A percentile compares a stretch with the other conserved stretches of the same genome.
Conservation (phyloP, 805 yeast species). For the Saturnispora bothae region DNA sequence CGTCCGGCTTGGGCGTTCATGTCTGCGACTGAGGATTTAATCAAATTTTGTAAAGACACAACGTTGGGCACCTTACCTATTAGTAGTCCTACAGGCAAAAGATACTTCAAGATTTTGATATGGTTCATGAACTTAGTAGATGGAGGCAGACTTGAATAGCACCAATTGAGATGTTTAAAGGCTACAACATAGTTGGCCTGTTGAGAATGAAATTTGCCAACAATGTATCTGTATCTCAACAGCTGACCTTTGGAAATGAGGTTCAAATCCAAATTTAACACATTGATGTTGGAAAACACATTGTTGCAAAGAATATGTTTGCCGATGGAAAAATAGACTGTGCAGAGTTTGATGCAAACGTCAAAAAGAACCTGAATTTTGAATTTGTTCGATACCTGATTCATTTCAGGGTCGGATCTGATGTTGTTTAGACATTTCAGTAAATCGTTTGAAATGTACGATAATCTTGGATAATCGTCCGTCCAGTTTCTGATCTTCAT, state of each 20-base stretch:
- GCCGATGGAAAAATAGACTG: slow-evolving; percentile 39
- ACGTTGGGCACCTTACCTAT: slow-evolving; percentile 42
- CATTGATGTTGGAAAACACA: slow-evolving; percentile 50
- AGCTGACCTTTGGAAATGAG: slow-evolving; percentile 35
- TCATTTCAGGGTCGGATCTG: slow-evolving; percentile 34
- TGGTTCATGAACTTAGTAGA: slow-evolving; percentile 23
- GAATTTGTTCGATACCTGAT: slow-evolving; percentile 21
- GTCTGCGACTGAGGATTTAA: slow-evolving; percentile 10
- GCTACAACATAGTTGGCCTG: slow-evolving; percentile 41
- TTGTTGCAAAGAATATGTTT: slow-evolving; percentile 52
- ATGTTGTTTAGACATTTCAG: slow-evolving; percentile 41
- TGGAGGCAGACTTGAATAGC: slow-evolving; percentile 28
- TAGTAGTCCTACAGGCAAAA: slow-evolving; percentile 42
- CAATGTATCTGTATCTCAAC: slow-evolving; percentile 41
- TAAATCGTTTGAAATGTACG: slow-evolving; percentile 37
- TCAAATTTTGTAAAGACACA: slow-evolving; percentile 12
- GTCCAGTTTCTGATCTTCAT: slow-evolving; percentile 27
- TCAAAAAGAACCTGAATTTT: slow-evolving; percentile 40
- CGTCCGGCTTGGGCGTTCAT: slow-evolving; percentile 6
- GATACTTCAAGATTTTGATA: slow-evolving; percentile 31
- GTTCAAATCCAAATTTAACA: slow-evolving; percentile 32
- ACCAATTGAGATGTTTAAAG: slow-evolving; percentile 40
- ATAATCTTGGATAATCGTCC: slow-evolving; percentile 32
- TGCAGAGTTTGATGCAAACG: slow-evolving; percentile 40
- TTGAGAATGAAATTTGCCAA: slow-evolving; percentile 43